Percentiles rank a stretch among this genome's conserved stretches.
phyloP scores from a whole-genome alignment of 2,329 filamentous ascomycete species.

The Aspergillus sp. region DNA sequence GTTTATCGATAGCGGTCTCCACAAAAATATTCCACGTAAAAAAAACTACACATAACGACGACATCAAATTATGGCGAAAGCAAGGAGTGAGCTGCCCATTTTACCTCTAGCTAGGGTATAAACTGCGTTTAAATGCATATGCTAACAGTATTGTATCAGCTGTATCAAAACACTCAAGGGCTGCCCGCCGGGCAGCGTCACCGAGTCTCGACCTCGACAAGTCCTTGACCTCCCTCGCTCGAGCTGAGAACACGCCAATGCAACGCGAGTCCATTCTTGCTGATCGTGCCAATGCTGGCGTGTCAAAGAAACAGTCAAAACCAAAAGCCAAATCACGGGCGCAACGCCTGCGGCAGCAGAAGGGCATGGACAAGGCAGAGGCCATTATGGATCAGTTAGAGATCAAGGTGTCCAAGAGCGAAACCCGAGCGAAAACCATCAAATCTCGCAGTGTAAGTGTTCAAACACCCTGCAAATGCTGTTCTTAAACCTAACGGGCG shows the following conservation, averaged over 20 bases:
- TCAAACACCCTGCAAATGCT: not conserved
- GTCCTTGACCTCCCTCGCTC: conserved; percentile 45
- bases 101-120: not conserved
- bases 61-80: conserved; percentile 39
- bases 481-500: conserved; percentile 17
- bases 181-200: conserved; percentile 57
- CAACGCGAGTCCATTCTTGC: conserved; percentile 49
- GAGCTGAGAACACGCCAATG: conserved; percentile 38
- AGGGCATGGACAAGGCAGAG: conserved; percentile 57
- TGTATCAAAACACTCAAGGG: conserved; percentile 56
- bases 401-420: conserved; percentile 56
- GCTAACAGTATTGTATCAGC: conserved; percentile 36
- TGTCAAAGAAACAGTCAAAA: conserved; percentile 53
- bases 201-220: conserved; percentile 55
- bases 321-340: conserved; percentile 51
- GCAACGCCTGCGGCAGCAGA: conserved; percentile 55
- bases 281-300: conserved; percentile 50
- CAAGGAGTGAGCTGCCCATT: conserved; percentile 27
- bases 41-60: conserved; percentile 2
- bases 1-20: conserved; percentile 40
- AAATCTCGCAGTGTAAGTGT: conserved; percentile 47
- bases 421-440: conserved; percentile 48
- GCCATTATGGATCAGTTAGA: conserved; percentile 55
- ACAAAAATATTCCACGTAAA: conserved; percentile 23
- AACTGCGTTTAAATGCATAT: not conserved